These are phyloP conservation scores for Hymenoscyphus fructigenus DNA, from an alignment of 2,329 filamentous ascomycete species.

Conservation along the genomic window DNA sequence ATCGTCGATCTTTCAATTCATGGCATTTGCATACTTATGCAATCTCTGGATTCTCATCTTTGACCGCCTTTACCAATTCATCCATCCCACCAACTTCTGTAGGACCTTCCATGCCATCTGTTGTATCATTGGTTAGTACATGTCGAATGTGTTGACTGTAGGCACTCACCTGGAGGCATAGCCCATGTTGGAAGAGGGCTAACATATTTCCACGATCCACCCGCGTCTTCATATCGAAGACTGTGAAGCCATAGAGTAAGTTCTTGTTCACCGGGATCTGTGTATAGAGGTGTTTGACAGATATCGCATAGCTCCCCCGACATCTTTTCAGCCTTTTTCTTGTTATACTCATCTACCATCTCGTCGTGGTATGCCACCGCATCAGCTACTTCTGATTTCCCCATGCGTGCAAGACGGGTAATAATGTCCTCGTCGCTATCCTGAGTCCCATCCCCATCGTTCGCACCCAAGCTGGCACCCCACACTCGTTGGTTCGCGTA, in stretches of 20 bases:
- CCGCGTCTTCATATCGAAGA: conserved; percentile 79
- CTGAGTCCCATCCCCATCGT: conserved; percentile 62
- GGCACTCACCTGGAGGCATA: conserved; percentile 58
- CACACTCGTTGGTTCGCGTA: conserved; percentile 95
- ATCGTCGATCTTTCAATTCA: not conserved
- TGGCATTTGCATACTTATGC: conserved; percentile 20
- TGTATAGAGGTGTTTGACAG: conserved; percentile 87
- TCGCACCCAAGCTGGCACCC: conserved; percentile 72
- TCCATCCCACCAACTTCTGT: conserved; percentile 63
- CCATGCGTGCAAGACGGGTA: conserved; percentile 80
- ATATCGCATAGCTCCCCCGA: conserved; percentile 78
- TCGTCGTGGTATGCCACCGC: conserved; percentile 92
- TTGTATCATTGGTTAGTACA: not conserved
- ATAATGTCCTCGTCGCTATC: conserved; percentile 90
- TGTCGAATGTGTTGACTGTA: not conserved
- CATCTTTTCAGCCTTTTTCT: conserved; percentile 89
- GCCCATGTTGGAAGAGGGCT: conserved; percentile 87
- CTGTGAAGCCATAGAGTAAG: conserved; percentile 93
- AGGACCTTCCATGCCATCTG: conserved; percentile 53
- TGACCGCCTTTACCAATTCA: conserved; percentile 53
- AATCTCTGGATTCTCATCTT: conserved; percentile 37
- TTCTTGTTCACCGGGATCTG: conserved; percentile 87
- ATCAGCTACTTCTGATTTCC: conserved; percentile 88
- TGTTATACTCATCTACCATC: conserved; percentile 87
- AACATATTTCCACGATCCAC: conserved; percentile 82